A percentile compares a stretch with the other conserved stretches of the same genome.
phyloP scores from a whole-genome alignment of 1,139 yeast species.

The Eremothecium sinecaudum region DNA sequence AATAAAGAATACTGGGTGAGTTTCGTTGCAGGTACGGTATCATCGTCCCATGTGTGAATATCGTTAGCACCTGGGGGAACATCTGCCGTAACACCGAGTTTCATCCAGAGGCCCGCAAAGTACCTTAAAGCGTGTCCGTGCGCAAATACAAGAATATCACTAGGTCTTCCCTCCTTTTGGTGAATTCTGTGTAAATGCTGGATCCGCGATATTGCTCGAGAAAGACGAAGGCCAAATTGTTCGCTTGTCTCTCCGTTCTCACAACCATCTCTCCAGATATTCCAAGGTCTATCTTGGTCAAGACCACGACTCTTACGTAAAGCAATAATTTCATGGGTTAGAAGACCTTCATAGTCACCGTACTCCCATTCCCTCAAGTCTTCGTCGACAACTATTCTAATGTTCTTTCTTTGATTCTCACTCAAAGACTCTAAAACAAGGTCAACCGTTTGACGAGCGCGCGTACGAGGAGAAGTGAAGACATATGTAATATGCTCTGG shows the following conservation, averaged over 20 bases:
- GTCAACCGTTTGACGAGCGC: conserved; percentile 70
- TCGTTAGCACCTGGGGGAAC: conserved; percentile 14
- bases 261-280: conserved; percentile 88
- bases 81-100: conserved; percentile 28
- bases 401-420: conserved; percentile 37
- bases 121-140: conserved; percentile 91
- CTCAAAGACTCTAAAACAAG: conserved; percentile 44
- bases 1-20: conserved; percentile 29
- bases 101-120: conserved; percentile 81
- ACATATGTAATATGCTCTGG: conserved; percentile 55
- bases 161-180: conserved; percentile 41
- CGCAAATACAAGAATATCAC: conserved; percentile 76
- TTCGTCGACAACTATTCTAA: conserved; percentile 48
- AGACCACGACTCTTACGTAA: conserved; percentile 56
- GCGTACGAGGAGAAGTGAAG: conserved; percentile 66
- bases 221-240: conserved; percentile 62
- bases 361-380: conserved; percentile 90
- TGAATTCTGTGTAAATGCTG: conserved; percentile 55
- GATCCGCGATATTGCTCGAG: conserved; percentile 54
- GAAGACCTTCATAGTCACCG: conserved; percentile 86
- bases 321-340: conserved; percentile 54
- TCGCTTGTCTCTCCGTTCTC: conserved; percentile 71
- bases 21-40: conserved; percentile 29
- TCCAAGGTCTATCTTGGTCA: conserved; percentile 52
- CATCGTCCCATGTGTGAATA: conserved; percentile 24